A percentile compares a stretch with the other conserved stretches of the same genome.
These are phyloP conservation scores for Fusarium azukiicola DNA, from an alignment of 2,329 filamentous ascomycete species.

Conservation along the genomic window DNA sequence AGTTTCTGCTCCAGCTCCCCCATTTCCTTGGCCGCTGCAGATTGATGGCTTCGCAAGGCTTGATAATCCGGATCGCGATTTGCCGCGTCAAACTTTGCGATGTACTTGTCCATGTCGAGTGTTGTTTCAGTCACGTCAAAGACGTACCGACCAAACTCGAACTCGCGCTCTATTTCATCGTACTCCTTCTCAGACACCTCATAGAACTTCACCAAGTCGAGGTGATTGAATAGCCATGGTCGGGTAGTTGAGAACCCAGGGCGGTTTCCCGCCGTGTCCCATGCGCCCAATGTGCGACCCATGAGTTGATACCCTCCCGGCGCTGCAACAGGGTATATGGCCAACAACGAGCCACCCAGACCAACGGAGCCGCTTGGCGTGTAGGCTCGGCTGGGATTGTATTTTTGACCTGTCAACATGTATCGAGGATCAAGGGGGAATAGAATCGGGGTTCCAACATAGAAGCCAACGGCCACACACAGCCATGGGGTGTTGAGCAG, in stretches of 20 bases:
- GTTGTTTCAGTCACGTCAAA: slow-evolving; percentile 52
- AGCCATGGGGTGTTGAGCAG: slow-evolving; percentile 60
- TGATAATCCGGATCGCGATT: not conserved
- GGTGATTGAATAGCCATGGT: slow-evolving; percentile 63
- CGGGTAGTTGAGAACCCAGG: slow-evolving; percentile 53
- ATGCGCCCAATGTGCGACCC: slow-evolving; percentile 57
- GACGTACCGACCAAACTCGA: slow-evolving; percentile 56
- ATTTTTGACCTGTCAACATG: slow-evolving; percentile 11
- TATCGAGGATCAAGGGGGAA: slow-evolving; percentile 55
- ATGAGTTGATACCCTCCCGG: slow-evolving; percentile 66
- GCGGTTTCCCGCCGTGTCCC: slow-evolving; percentile 59
- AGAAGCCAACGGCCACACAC: slow-evolving; percentile 58
- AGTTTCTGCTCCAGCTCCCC: not conserved
- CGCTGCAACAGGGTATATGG: slow-evolving; percentile 62
- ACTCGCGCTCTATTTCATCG: slow-evolving; percentile 53
- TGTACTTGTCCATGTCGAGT: slow-evolving; percentile 57
- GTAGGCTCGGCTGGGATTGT: slow-evolving; percentile 4
- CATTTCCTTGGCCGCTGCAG: not conserved
- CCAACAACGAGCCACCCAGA: slow-evolving; percentile 60
- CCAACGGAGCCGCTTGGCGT: slow-evolving; percentile 54
- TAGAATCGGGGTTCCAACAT: slow-evolving; percentile 62
- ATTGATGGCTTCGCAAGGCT: not conserved
- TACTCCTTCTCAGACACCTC: slow-evolving; percentile 60
- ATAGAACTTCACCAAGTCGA: slow-evolving; percentile 61
- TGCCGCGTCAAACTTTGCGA: slow-evolving; percentile 30